Evolutionary conservation across 176 grass and related monocot genomes (phyloP), one percentile per base, ranked within the genome.

Genomic region (Phragmites australis): DNA sequence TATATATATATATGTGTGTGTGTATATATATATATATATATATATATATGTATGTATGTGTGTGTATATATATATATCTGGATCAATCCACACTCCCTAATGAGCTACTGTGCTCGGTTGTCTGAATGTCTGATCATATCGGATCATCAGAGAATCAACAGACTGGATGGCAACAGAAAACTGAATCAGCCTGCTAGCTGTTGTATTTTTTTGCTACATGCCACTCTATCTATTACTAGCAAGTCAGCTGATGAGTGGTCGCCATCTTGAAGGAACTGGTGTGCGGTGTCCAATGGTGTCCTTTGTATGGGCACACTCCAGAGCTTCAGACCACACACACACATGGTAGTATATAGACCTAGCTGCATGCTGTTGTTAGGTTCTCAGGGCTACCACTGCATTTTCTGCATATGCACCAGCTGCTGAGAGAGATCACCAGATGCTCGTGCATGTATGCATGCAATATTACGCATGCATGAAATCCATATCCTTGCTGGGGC

Each of bases 231-330:
- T 19, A 19, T 34, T 55, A 42, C n/a, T 45, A 74, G 22, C 32
- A 21, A 69, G 52, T 58, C 50, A 73, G 59, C 53, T 79, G 80
- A 88, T 69, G 85, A 89, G 53, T 70, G 80, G 86, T 93, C 90
- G 89, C 89, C 82, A 89, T 93, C 90, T 73, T 21, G 68, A 86
- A 65, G 45, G 34, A 71, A 7, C 18, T 53, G 22, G 29, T 37
- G 59, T 29, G 31, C 15, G 80, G 56, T 72, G 27, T 78, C 80
- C 86, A 88, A 79, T 19, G 81, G 81, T 74, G 68, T 79, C 81
- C 70, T 68, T 74, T 53, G 70, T 69, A 43, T 67, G 60, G 44
- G 70, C 30, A 71, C 62, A 22, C 65, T 78, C 74, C 67, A 72
- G 71, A 84, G 55, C 66, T 69, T 76, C 77, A 64, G 55, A 37